These are phyloP conservation scores for Podaxis sp. DNA, from an alignment of 768 basidiomycete genomes.

Conservation along the genomic window DNA sequence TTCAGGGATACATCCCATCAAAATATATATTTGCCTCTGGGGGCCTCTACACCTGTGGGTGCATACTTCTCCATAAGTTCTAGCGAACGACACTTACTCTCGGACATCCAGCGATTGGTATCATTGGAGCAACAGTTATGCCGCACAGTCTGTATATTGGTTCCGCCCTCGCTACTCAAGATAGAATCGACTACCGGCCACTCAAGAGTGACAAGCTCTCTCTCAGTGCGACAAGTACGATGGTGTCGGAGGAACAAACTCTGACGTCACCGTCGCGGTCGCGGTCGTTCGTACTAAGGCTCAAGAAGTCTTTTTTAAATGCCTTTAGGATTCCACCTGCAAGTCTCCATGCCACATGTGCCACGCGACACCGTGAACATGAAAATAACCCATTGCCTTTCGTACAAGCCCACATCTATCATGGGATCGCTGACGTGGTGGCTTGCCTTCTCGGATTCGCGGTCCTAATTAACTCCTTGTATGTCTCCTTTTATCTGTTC, in stretches of 20 bases:
- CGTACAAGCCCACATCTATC: slow-evolving; percentile 60
- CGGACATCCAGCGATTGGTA: slow-evolving; percentile 53
- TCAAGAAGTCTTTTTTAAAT: slow-evolving; percentile 26
- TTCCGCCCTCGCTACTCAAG: slow-evolving; percentile 81
- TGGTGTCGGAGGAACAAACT: slow-evolving; percentile 20
- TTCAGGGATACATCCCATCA: slow-evolving; percentile 76
- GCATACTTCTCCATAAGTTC: not conserved
- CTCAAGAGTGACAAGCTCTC: slow-evolving; percentile 16
- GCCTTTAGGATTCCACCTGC: slow-evolving; percentile 37
- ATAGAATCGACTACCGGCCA: slow-evolving; percentile 51
- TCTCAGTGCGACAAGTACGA: slow-evolving; percentile 16
- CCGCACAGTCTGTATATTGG: slow-evolving; percentile 92
- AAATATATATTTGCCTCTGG: slow-evolving; percentile 53
- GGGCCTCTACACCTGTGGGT: slow-evolving; percentile 65
- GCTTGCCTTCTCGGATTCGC: slow-evolving; percentile 78
- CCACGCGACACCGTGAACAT: slow-evolving; percentile 49
- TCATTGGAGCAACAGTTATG: slow-evolving; percentile 87
- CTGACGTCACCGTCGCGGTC: slow-evolving; percentile 7
- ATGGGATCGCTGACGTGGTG: slow-evolving; percentile 66
- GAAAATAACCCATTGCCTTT: slow-evolving; percentile 57
- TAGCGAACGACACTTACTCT: not conserved
- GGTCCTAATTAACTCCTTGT: slow-evolving; percentile 85
- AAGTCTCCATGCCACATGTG: slow-evolving; percentile 30
- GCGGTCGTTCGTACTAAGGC: slow-evolving; percentile 15
- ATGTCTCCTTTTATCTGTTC: slow-evolving; percentile 23